Conservation (phyloP, 2,329 filamentous ascomycete genomes). For the Cercospora sp. region DNA sequence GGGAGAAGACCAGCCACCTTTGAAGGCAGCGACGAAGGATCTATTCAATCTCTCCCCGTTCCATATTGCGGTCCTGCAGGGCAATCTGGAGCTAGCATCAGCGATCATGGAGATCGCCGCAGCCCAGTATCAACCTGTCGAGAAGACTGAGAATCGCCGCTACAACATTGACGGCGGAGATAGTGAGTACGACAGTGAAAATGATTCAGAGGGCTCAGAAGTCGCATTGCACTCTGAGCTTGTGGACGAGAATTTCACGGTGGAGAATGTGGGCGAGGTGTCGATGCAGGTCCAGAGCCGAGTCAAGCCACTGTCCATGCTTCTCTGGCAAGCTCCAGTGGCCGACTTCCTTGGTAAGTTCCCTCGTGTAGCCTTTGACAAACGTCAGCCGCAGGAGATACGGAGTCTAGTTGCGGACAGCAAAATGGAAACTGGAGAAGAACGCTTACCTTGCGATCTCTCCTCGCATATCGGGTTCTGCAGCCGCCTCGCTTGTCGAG, state of each 20-base stretch:
- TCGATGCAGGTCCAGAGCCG: slow-evolving; percentile 67
- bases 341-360: slow-evolving; percentile 13
- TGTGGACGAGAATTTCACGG: slow-evolving; percentile 68
- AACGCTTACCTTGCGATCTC: no score
- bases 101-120: slow-evolving; percentile 69
- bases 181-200: slow-evolving; percentile 32
- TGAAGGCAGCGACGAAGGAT: slow-evolving; percentile 65
- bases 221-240: slow-evolving; percentile 50
- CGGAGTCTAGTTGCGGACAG: no score
- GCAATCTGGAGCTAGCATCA: slow-evolving; percentile 63
- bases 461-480: no score
- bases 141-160: slow-evolving; percentile 20
- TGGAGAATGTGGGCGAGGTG: slow-evolving; percentile 72
- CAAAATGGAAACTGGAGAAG: no score
- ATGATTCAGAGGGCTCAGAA: slow-evolving; percentile 27
- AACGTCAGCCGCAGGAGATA: neutral
- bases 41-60: slow-evolving; percentile 58
- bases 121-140: slow-evolving; percentile 62
- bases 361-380: neutral
- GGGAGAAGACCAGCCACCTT: slow-evolving; percentile 56
- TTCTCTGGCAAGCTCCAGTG: slow-evolving; percentile 43
- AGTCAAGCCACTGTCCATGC: slow-evolving; percentile 55
- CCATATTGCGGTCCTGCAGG: slow-evolving; percentile 65
- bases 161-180: slow-evolving; percentile 40
- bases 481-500: no score